Conservation (phyloP, 331 rosid genomes). For the Acacia concinna region DNA sequence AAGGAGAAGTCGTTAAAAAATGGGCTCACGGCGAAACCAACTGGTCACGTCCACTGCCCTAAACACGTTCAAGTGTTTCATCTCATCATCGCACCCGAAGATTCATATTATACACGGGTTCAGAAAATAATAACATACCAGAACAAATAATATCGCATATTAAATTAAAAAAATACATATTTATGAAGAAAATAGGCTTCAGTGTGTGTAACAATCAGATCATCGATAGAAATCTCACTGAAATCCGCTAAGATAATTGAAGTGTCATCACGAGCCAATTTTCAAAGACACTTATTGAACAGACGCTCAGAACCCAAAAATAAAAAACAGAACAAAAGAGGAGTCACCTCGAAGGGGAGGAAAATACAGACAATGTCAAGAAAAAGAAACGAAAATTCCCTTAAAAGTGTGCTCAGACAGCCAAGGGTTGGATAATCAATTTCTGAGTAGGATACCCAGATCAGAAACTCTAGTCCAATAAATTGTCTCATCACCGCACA, state of each 20-base stretch:
- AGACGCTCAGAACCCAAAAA: too few relatives aligned
- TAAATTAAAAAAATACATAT: background rate
- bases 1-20: conserved; percentile 91
- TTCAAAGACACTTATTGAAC: background rate
- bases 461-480: conserved; percentile 99
- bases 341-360: too few relatives aligned
- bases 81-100: conserved; percentile 64
- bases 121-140: fast-evolving
- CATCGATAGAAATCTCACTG: conserved; percentile 86
- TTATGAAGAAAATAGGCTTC: conserved; percentile 38
- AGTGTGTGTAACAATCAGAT: conserved; percentile 99
- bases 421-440: conserved; percentile 90
- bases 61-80: conserved; percentile 62
- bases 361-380: background rate
- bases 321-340: background rate
- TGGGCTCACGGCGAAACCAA: conserved; percentile 79
- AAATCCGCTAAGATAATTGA: conserved; percentile 94
- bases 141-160: fast-evolving
- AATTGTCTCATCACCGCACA: conserved; percentile 71
- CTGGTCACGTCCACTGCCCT: conserved; percentile 73
- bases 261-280: conserved; percentile 74
- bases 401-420: conserved; percentile 80
- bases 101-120: background rate
- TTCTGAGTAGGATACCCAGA: conserved; percentile 57
- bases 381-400: background rate